Evolutionary conservation across 129 eudicot species (phyloP).

Genomic region (Scalesia atractyloides): DNA sequence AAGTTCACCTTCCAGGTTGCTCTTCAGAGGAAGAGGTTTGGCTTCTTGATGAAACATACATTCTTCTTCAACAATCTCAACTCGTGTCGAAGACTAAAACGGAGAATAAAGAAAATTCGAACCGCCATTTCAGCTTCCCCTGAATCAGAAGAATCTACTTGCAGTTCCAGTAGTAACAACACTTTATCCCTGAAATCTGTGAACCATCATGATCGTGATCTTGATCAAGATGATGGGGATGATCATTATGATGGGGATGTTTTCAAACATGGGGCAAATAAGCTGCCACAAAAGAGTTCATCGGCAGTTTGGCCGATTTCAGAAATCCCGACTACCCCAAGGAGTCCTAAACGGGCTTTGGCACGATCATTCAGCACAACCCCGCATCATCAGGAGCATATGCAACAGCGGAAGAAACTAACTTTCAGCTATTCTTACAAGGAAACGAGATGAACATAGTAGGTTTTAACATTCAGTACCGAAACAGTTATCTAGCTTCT

Average conservation of each 20-base stretch:
- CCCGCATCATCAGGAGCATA: constrained; percentile 14
- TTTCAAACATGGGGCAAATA: not conserved
- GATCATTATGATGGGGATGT: constrained; percentile 7
- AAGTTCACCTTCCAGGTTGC: constrained; percentile 33
- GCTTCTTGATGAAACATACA: constrained; percentile 36
- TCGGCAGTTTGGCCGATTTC: constrained; percentile 22
- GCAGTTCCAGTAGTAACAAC: not conserved
- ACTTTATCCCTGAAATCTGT: not conserved
- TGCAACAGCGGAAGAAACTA: constrained; percentile 17
- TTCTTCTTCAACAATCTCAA: constrained; percentile 39
- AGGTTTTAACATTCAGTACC: constrained; percentile 16
- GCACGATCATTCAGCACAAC: constrained; percentile 29
- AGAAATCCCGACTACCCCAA: constrained; percentile 24
- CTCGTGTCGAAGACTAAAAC: constrained; percentile 42
- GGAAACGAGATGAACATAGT: constrained; percentile 25
- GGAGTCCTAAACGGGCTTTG: constrained; percentile 19
- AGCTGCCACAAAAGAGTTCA: constrained; percentile 25
- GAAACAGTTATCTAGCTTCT: constrained; percentile 32
- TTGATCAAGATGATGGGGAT: not conserved
- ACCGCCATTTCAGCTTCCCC: not conserved
- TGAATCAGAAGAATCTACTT: not conserved
- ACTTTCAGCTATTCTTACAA: constrained; percentile 25
- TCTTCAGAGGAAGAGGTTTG: constrained; percentile 36
- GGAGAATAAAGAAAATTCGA: constrained; percentile 27
- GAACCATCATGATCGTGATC: not conserved